Percentiles rank a stretch among this genome's conserved stretches.
phyloP scores from a whole-genome alignment of 2,329 filamentous ascomycete species.

The Fusarium succisae region DNA sequence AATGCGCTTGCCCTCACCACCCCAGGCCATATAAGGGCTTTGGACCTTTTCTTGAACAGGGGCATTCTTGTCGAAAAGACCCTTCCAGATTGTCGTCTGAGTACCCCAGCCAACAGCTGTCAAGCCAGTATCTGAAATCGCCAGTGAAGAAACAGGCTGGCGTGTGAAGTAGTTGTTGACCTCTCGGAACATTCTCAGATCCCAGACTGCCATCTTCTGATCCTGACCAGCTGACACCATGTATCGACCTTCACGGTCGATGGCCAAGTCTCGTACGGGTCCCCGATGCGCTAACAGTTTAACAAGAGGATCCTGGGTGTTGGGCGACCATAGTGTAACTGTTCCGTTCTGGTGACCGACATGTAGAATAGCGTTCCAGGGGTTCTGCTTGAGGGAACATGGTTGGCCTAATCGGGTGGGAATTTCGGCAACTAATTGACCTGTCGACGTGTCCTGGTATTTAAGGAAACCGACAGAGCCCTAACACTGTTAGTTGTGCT shows the following conservation, averaged over 20 bases:
- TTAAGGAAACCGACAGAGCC: slow-evolving; percentile 86
- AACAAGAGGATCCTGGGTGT: slow-evolving; percentile 84
- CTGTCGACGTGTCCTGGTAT: slow-evolving; percentile 95
- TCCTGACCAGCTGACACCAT: slow-evolving; percentile 96
- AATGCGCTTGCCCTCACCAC: slow-evolving; percentile 82
- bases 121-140: slow-evolving; percentile 88
- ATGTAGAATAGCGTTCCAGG: slow-evolving; percentile 90
- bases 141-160: slow-evolving; percentile 81
- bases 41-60: slow-evolving; percentile 81
- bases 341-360: slow-evolving; percentile 95
- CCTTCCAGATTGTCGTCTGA: slow-evolving; percentile 88
- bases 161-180: slow-evolving; percentile 89
- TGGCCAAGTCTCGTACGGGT: slow-evolving; percentile 83
- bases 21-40: slow-evolving; percentile 93
- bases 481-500: slow-evolving; percentile 47
- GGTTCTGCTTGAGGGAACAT: slow-evolving; percentile 86
- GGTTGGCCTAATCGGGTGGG: slow-evolving; percentile 86
- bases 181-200: slow-evolving; percentile 92
- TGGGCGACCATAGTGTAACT: slow-evolving; percentile 96
- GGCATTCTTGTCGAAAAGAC: slow-evolving; percentile 79
- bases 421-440: slow-evolving; percentile 85
- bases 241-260: slow-evolving; percentile 91
- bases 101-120: slow-evolving; percentile 94
- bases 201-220: slow-evolving; percentile 92
- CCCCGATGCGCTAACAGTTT: slow-evolving; percentile 91